A percentile compares a stretch with the other conserved stretches of the same genome.
phyloP scores from a whole-genome alignment of 2,329 filamentous ascomycete species.

The Fusarium nelsonii region DNA sequence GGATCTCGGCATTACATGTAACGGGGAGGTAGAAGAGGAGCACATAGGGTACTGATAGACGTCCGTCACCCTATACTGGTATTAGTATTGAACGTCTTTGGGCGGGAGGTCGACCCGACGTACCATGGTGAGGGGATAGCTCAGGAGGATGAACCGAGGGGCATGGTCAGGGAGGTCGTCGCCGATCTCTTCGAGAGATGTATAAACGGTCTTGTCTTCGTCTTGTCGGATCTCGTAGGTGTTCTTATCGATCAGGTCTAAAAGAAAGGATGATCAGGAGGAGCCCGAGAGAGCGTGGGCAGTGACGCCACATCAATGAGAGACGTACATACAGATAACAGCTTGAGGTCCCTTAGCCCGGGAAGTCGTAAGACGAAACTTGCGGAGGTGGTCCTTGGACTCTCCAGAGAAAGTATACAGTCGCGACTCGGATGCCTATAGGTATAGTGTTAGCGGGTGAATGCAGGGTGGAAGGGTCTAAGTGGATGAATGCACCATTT shows the following conservation, averaged over 20 bases:
- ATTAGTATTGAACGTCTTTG: constrained; percentile 28
- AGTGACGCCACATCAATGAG: background rate
- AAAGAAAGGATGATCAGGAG: constrained; percentile 38
- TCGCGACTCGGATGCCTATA: constrained; percentile 78
- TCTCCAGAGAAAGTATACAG: constrained; percentile 94
- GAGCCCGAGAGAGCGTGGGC: background rate
- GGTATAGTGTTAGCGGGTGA: constrained; percentile 30
- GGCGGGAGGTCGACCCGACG: constrained; percentile 43
- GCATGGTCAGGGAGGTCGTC: constrained; percentile 94
- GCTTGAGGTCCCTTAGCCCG: constrained; percentile 88
- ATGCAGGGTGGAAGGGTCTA: background rate
- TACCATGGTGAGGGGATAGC: constrained; percentile 90
- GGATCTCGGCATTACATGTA: constrained; percentile 86
- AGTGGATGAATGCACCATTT: constrained; percentile 31
- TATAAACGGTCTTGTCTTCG: constrained; percentile 82
- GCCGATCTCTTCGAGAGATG: constrained; percentile 80
- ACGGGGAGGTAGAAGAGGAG: constrained; percentile 94
- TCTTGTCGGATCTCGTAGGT: constrained; percentile 90
- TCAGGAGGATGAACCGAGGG: constrained; percentile 89
- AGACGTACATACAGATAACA: constrained; percentile 84
- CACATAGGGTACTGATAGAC: constrained; percentile 91
- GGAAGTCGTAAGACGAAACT: constrained; percentile 93
- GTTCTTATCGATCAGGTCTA: constrained; percentile 91
- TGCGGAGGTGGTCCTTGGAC: constrained; percentile 89
- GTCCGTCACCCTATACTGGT: constrained; percentile 75